These are phyloP conservation scores for Colletotrichum sojae DNA, from an alignment of 2,329 filamentous ascomycete species.

Conservation along the genomic window DNA sequence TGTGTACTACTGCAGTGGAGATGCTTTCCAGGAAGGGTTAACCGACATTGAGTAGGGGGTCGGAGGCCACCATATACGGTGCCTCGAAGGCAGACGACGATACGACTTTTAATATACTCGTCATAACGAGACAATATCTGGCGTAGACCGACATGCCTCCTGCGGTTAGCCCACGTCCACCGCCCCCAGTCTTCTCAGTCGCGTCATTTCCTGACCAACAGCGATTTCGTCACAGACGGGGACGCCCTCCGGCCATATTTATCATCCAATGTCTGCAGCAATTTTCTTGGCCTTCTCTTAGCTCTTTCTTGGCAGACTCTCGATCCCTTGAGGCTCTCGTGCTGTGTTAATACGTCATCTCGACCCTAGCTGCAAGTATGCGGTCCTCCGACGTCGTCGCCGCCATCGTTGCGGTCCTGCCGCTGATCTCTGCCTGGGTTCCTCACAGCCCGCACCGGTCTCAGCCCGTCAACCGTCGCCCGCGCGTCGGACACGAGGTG, in stretches of 20 bases:
- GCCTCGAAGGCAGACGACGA: neutral
- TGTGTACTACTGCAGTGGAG: no score
- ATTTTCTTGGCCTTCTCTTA: neutral
- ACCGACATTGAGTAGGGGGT: no score
- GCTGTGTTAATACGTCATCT: neutral
- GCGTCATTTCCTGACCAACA: neutral
- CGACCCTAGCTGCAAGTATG: neutral
- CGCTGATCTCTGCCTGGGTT: slow-evolving; percentile 20
- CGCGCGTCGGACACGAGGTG: neutral
- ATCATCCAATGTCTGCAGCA: neutral
- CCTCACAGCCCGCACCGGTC: neutral
- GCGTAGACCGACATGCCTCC: slow-evolving; percentile 8
- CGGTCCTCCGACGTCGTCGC: slow-evolving; percentile 3
- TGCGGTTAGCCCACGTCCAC: neutral
- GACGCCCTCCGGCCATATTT: neutral
- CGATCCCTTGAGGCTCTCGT: neutral
- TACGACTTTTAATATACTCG: slow-evolving; percentile 10
- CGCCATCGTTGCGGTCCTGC: slow-evolving; percentile 2
- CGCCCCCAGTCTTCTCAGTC: neutral
- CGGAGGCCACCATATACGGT: no score
- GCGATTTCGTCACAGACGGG: neutral
- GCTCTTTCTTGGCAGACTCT: slow-evolving; percentile 15
- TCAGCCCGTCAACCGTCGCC: slow-evolving; percentile 5
- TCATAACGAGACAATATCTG: neutral
- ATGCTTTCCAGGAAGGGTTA: no score